phyloP scores from a whole-genome alignment of 176 grass and related monocot species.

The Oryza meridionalis region DNA sequence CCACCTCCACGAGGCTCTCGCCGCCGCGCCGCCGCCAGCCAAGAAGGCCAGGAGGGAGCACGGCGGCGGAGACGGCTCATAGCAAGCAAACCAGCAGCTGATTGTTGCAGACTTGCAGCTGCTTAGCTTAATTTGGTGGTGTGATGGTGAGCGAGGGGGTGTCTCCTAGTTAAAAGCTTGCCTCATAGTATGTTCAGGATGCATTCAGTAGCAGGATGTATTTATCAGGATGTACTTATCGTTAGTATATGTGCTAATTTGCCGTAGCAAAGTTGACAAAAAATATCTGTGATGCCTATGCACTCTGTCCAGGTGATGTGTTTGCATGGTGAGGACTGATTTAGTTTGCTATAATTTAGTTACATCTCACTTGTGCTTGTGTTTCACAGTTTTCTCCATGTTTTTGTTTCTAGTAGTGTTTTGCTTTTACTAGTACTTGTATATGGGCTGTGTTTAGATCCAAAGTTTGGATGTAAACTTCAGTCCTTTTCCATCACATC shows the following conservation, averaged over 20 bases:
- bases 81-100: background rate
- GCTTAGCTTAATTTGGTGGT: conserved; percentile 36
- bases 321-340: conserved; percentile 24
- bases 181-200: conserved; percentile 15
- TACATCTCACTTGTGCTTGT: background rate
- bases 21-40: conserved; percentile 31
- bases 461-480: too few relatives aligned
- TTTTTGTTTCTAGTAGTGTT: too few relatives aligned
- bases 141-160: background rate
- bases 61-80: conserved; percentile 41
- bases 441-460: too few relatives aligned
- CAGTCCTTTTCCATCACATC: too few relatives aligned
- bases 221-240: conserved; percentile 4
- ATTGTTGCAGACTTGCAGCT: background rate
- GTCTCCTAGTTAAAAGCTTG: background rate
- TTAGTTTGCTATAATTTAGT: conserved; percentile 12
- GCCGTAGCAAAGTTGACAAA: conserved; percentile 25
- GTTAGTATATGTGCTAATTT: conserved; percentile 29
- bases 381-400: background rate
- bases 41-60: conserved; percentile 76
- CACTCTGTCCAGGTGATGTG: background rate
- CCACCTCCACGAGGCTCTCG: conserved; percentile 53
- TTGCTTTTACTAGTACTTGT: background rate
- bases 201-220: conserved; percentile 29
- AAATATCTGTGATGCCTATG: background rate